phyloP scores from a whole-genome alignment of 768 basidiomycete species.

The Sporobolomyces pararoseus region DNA sequence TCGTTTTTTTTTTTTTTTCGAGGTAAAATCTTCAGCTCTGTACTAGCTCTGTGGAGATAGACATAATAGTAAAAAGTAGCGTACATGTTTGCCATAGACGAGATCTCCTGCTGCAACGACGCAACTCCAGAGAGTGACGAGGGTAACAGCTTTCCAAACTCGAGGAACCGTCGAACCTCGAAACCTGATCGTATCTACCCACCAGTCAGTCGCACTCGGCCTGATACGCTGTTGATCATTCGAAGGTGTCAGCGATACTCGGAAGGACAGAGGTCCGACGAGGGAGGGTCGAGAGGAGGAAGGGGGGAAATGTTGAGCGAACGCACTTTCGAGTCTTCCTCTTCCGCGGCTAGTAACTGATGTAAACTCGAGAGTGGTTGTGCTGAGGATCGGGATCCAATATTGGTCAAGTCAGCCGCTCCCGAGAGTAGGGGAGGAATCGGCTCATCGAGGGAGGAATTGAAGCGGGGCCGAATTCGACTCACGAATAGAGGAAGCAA shows the following conservation, averaged over 20 bases:
- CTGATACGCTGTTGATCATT: constrained; percentile 37
- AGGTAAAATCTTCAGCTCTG: too few relatives aligned
- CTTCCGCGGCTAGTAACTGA: constrained; percentile 23
- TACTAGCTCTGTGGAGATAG: too few relatives aligned
- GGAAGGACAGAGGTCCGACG: not conserved
- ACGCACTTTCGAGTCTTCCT: constrained; percentile 28
- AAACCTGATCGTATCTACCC: constrained; percentile 28
- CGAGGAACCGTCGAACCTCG: constrained; percentile 24
- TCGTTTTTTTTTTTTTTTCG: too few relatives aligned
- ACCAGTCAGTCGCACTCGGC: constrained; percentile 28
- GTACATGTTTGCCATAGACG: constrained; percentile 7
- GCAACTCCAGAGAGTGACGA: constrained; percentile 21
- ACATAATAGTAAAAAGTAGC: too few relatives aligned
- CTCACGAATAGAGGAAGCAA: constrained; percentile 15
- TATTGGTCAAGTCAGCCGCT: too few relatives aligned
- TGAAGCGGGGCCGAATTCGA: not conserved
- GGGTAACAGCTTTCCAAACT: constrained; percentile 17
- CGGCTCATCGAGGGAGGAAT: not conserved
- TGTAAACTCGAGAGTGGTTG: constrained; percentile 19
- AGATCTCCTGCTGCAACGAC: constrained; percentile 25
- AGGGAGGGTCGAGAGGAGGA: not conserved
- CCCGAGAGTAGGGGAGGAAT: not conserved
- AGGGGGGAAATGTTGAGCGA: not conserved
- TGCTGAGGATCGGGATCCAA: constrained; percentile 13
- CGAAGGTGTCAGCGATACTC: too few relatives aligned